Conservation (phyloP, 2,329 filamentous ascomycete genomes). For the Hawksworthiomyces lignivorus region DNA sequence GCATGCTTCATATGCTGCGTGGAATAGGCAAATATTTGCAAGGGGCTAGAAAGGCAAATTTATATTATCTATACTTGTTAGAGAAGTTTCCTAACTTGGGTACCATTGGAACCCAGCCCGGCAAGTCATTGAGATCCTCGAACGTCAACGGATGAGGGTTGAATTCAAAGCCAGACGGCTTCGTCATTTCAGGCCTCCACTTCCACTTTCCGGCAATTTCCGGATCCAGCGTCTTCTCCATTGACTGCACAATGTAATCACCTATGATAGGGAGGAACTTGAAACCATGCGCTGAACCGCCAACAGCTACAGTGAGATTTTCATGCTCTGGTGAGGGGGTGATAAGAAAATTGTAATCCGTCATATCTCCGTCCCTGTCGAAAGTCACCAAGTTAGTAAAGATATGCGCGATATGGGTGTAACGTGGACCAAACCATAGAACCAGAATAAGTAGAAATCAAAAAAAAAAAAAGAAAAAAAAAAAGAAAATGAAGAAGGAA, state of each 20-base stretch:
- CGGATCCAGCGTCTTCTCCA: slow-evolving; percentile 26
- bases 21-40: too few species aligned
- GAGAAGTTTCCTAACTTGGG: not conserved
- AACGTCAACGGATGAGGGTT: slow-evolving; percentile 5
- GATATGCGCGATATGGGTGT: too few species aligned
- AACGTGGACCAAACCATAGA: too few species aligned
- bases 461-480: not conserved
- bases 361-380: slow-evolving; percentile 8
- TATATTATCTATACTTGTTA: too few species aligned
- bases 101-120: not conserved
- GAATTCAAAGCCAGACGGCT: not conserved
- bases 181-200: not conserved
- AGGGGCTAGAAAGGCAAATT: too few species aligned
- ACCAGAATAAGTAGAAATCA: too few species aligned
- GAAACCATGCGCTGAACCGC: slow-evolving; percentile 21
- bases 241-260: slow-evolving; percentile 33
- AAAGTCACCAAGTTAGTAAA: too few species aligned
- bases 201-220: slow-evolving; percentile 4
- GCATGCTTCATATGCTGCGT: too few species aligned
- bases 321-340: not conserved
- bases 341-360: slow-evolving; percentile 9
- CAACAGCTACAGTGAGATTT: slow-evolving; percentile 3
- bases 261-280: slow-evolving; percentile 24
- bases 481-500: not conserved
- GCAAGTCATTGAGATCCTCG: slow-evolving; percentile 6